These are phyloP conservation scores for Mycena maculata DNA, from an alignment of 768 basidiomycete species.

Conservation along the genomic window DNA sequence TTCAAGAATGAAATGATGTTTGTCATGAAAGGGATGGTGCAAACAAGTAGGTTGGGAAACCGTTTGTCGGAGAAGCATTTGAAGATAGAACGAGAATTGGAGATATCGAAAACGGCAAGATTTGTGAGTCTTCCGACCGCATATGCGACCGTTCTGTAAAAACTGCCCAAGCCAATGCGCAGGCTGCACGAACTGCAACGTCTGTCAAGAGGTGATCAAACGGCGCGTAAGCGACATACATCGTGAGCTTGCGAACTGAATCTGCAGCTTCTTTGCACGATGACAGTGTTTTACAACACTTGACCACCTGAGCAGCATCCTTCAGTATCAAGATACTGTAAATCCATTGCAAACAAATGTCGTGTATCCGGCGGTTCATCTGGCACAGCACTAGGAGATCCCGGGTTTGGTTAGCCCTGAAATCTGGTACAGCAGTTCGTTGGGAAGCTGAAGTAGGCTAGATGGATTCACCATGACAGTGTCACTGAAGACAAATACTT, in stretches of 20 bases:
- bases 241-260: not conserved
- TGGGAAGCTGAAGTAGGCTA: conserved; percentile 7
- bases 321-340: conserved; percentile 13
- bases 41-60: conserved; percentile 8
- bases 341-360: not conserved
- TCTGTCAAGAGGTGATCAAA: not conserved
- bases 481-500: no score
- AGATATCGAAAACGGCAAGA: not conserved
- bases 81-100: not conserved
- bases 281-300: conserved; percentile 4
- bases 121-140: not conserved
- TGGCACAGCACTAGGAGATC: conserved; percentile 11
- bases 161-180: not conserved
- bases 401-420: not conserved
- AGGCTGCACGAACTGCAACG: not conserved
- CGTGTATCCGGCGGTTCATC: conserved; percentile 9
- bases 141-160: not conserved
- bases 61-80: not conserved
- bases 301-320: not conserved
- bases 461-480: no score
- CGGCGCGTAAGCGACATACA: not conserved
- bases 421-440: conserved; percentile 8
- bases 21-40: not conserved
- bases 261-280: not conserved
- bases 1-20: conserved; percentile 3